These are phyloP conservation scores for Salix caprea DNA, from an alignment of 345 rosid species.

Conservation along the genomic window DNA sequence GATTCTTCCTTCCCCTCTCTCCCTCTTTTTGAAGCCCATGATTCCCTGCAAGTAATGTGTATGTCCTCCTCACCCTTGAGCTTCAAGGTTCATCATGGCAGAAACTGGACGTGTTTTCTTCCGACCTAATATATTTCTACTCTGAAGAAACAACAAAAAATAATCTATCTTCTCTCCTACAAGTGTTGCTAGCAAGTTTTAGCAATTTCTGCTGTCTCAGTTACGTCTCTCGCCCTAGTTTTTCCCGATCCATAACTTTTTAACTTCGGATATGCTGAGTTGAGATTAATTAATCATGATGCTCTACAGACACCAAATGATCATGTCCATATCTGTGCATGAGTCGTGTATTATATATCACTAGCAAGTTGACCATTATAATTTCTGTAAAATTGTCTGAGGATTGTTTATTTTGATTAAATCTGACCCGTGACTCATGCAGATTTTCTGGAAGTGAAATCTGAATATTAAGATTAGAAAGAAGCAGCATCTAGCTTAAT, in stretches of 20 bases:
- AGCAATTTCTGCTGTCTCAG: too few relatives aligned
- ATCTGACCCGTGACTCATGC: conserved; percentile 7
- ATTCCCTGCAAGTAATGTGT: background rate
- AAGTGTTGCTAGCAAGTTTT: too few relatives aligned
- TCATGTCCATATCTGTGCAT: background rate
- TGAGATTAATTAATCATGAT: background rate
- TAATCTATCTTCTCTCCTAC: too few relatives aligned
- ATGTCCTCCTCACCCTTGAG: background rate
- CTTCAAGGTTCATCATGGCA: background rate
- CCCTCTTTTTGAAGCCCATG: background rate
- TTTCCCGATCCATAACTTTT: too few relatives aligned
- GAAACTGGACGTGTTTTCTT: background rate
- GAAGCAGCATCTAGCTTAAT: background rate
- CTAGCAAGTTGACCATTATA: background rate
- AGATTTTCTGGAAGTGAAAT: conserved; percentile 10
- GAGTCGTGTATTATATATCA: background rate
- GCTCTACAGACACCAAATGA: background rate
- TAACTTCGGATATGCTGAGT: background rate
- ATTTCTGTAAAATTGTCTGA: background rate
- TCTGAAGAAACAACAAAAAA: too few relatives aligned
- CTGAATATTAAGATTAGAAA: background rate
- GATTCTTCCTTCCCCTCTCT: background rate
- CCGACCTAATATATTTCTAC: too few relatives aligned
- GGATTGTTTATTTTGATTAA: background rate
- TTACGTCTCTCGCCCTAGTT: too few relatives aligned